Evolutionary conservation across 2,329 filamentous ascomycete species (phyloP).

Genomic region (Tolypocladium ovalisporum): DNA sequence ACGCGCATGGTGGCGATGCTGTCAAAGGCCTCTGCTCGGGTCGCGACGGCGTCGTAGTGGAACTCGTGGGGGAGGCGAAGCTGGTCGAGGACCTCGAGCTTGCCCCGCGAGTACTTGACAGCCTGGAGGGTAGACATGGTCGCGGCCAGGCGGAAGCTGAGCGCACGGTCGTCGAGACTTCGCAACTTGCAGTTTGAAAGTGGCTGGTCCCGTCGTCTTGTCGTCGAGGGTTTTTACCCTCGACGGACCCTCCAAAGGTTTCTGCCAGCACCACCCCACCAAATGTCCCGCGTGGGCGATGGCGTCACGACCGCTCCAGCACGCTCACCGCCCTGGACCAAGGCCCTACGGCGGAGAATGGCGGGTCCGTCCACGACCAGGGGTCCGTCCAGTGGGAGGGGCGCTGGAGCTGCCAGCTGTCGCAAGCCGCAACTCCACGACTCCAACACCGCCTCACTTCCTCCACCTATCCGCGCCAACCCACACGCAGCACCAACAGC

Average conservation of each 20-base stretch:
- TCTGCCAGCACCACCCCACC: not conserved
- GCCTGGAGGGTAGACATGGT: slow-evolving; percentile 54
- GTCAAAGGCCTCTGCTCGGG: slow-evolving; percentile 66
- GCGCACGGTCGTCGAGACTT: not conserved
- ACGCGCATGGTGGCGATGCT: slow-evolving; percentile 73
- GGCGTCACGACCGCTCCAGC: not conserved
- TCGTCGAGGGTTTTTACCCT: too few species aligned
- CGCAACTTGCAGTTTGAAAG: not conserved
- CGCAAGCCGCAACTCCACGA: not conserved
- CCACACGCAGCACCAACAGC: slow-evolving; percentile 1
- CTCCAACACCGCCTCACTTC: not conserved
- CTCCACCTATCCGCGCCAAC: not conserved
- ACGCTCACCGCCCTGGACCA: not conserved
- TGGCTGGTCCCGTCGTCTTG: not conserved
- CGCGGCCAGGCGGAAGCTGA: not conserved
- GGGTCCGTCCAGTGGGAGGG: not conserved
- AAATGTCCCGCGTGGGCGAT: not conserved
- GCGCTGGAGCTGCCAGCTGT: not conserved
- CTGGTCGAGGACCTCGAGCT: slow-evolving; percentile 70
- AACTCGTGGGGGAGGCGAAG: slow-evolving; percentile 72
- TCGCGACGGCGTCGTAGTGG: slow-evolving; percentile 63
- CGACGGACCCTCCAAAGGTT: not conserved
- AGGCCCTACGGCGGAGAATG: not conserved
- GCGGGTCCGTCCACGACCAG: not conserved
- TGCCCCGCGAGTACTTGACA: slow-evolving; percentile 63